These are phyloP conservation scores for Pleurotus eryngii DNA, from an alignment of 768 basidiomycete genomes.

Conservation along the genomic window DNA sequence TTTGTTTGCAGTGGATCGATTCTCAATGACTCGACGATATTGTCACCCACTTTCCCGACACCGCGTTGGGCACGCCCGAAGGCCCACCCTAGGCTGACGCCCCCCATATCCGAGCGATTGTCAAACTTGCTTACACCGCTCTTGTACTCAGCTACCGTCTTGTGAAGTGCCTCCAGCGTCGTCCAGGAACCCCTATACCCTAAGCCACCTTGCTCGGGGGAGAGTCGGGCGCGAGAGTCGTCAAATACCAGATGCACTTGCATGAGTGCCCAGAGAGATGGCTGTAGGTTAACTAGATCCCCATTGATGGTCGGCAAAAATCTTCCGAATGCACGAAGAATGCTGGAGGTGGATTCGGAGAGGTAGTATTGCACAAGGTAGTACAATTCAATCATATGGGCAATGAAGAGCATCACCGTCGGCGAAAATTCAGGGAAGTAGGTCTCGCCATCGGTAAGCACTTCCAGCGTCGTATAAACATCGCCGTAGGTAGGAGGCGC, in stretches of 20 bases:
- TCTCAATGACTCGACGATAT: conserved; percentile 22
- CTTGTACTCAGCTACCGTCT: conserved; percentile 49
- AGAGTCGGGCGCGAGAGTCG: conserved; percentile 58
- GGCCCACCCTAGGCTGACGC: conserved; percentile 42
- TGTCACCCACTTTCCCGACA: conserved; percentile 23
- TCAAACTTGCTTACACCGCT: conserved; percentile 32
- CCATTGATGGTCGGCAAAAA: conserved; percentile 43
- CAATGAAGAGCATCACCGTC: conserved; percentile 62
- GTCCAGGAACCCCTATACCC: conserved; percentile 60
- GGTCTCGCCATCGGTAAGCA: conserved; percentile 55
- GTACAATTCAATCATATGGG: conserved; percentile 55
- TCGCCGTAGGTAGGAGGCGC: conserved; percentile 63
- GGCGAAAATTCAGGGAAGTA: conserved; percentile 55
- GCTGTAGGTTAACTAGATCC: conserved; percentile 55
- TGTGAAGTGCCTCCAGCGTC: conserved; percentile 54
- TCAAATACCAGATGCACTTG: conserved; percentile 59
- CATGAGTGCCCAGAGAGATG: conserved; percentile 51
- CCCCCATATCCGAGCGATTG: conserved; percentile 38
- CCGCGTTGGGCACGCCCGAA: conserved; percentile 26
- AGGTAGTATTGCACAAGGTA: conserved; percentile 46
- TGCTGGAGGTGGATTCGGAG: conserved; percentile 21
- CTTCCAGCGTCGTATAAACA: conserved; percentile 49
- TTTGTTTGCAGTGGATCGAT: conserved; percentile 23
- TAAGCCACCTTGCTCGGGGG: conserved; percentile 56
- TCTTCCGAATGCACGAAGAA: conserved; percentile 29